Conservation (phyloP, 2,329 filamentous ascomycete species). For the Xylaria digitata region DNA sequence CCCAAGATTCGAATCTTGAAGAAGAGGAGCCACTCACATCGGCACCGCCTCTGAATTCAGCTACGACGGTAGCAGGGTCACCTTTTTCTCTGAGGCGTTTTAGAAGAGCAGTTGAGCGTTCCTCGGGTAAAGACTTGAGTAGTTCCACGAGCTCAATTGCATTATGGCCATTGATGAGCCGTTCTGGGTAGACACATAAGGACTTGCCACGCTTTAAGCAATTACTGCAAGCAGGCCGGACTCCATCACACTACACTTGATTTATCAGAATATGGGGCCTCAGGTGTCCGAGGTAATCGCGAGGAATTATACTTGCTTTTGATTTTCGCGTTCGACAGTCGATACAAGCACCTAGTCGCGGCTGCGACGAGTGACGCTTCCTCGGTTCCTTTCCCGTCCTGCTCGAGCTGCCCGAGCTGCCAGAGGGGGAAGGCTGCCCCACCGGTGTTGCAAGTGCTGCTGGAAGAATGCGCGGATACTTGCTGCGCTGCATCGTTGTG, state of each 20-base stretch:
- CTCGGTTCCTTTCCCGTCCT: neutral
- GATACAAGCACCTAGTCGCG: slow-evolving; percentile 39
- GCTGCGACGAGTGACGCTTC: slow-evolving; percentile 20
- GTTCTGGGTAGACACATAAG: slow-evolving; percentile 38
- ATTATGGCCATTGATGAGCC: slow-evolving; percentile 34
- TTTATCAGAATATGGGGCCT: slow-evolving; percentile 4
- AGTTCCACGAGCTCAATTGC: slow-evolving; percentile 45
- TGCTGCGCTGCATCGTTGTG: slow-evolving; percentile 24
- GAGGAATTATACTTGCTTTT: slow-evolving; percentile 33
- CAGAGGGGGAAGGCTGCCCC: neutral
- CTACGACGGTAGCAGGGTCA: slow-evolving; percentile 41
- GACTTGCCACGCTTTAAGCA: slow-evolving; percentile 36
- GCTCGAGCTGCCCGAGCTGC: neutral
- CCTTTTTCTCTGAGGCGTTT: slow-evolving; percentile 39
- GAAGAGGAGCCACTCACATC: neutral
- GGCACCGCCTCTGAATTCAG: slow-evolving; percentile 33
- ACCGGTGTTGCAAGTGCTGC: neutral
- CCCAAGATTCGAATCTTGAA: neutral
- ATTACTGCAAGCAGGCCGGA: slow-evolving; percentile 37
- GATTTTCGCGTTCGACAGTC: slow-evolving; percentile 41
- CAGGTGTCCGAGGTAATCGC: neutral
- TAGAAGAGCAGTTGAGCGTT: slow-evolving; percentile 40
- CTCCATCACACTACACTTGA: slow-evolving; percentile 40
- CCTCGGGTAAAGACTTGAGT: slow-evolving; percentile 40
- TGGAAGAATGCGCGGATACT: slow-evolving; percentile 27